phyloP scores from a whole-genome alignment of 345 rosid species.

The Atalantia buxifolia region DNA sequence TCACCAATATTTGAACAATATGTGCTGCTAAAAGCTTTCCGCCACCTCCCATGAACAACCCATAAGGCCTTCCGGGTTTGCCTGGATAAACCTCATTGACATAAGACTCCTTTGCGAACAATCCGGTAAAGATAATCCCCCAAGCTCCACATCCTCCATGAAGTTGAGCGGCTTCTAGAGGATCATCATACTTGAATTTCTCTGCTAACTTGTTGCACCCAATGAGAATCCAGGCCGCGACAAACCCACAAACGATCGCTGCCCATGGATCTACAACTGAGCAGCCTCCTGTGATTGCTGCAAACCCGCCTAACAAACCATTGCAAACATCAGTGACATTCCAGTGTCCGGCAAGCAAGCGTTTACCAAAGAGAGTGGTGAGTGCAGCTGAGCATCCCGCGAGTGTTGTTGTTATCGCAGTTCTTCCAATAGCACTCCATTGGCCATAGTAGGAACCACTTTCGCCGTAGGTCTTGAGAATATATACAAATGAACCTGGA shows the following conservation, averaged over 20 bases:
- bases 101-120: slow-evolving; percentile 38
- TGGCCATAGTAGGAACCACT: slow-evolving; percentile 41
- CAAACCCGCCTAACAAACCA: slow-evolving; percentile 60
- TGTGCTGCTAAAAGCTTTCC: slow-evolving; percentile 38
- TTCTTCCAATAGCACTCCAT: slow-evolving; percentile 61
- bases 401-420: slow-evolving; percentile 57
- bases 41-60: slow-evolving; percentile 45
- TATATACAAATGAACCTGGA: slow-evolving; percentile 46
- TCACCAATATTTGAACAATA: slow-evolving; percentile 33
- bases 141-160: slow-evolving; percentile 58
- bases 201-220: slow-evolving; percentile 49
- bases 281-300: slow-evolving; percentile 50
- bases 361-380: slow-evolving; percentile 55
- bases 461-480: slow-evolving; percentile 31
- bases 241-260: slow-evolving; percentile 46
- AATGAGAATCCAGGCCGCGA: slow-evolving; percentile 48
- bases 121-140: slow-evolving; percentile 55
- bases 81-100: slow-evolving; percentile 38
- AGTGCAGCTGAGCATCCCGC: slow-evolving; percentile 55
- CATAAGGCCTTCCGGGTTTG: slow-evolving; percentile 22
- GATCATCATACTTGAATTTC: slow-evolving; percentile 45
- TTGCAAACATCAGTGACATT: slow-evolving; percentile 60
- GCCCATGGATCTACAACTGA: slow-evolving; percentile 62
- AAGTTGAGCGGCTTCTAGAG: slow-evolving; percentile 57
- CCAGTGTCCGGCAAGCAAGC: slow-evolving; percentile 51